Evolutionary conservation across 805 yeast species (phyloP), one percentile per base, ranked within the genome.

Genomic region (Candida adriatica): DNA sequence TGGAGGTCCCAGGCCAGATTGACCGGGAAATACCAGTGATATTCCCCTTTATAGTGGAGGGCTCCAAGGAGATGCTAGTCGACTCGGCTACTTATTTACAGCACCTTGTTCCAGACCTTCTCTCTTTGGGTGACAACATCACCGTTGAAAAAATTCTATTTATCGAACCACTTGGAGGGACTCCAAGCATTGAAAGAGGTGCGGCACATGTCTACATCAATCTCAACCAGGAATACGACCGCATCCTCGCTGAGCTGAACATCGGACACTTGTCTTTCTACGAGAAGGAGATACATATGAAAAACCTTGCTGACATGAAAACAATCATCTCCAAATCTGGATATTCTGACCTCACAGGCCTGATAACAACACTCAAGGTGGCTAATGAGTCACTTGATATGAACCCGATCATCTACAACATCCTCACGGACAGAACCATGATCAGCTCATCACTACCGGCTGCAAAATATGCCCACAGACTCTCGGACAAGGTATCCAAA

Each of bases 391-490:
- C 51, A 13, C 36, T 56, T 5, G 55, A 54, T 9, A 68, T 70
- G 38, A 92, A 92, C 53, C 98, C 99, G 2, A 70, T 92, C 25
- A 75, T 92, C 11, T 85, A 88, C 56, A 92, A 92, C 51, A 70
- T 92, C 11, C 64, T 92, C 23, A 92, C 99, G 0, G 97, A 92
- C 53, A 64, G 97, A 31, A 86, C 97, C 1, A 68, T 85, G 8
- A 78, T 90, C 14, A 86, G 96, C 2, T 85, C 96, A 0, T 88
- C 97, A 0, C 62, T 92, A 25, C 96, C 98, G 0, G 75, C 83
- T 16, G 68, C 54, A 17, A 63, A 62, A 37, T 51, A 51, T 18
- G 41, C 46, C 4, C 33, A 45, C n/a, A 38, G 35, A 10, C 46
- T 43, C 21, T 30, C 30, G 13, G 48, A 49, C 21, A 51, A 58